Conservation (phyloP, 2,329 filamentous ascomycete species). For the Colletotrichum salicis region DNA sequence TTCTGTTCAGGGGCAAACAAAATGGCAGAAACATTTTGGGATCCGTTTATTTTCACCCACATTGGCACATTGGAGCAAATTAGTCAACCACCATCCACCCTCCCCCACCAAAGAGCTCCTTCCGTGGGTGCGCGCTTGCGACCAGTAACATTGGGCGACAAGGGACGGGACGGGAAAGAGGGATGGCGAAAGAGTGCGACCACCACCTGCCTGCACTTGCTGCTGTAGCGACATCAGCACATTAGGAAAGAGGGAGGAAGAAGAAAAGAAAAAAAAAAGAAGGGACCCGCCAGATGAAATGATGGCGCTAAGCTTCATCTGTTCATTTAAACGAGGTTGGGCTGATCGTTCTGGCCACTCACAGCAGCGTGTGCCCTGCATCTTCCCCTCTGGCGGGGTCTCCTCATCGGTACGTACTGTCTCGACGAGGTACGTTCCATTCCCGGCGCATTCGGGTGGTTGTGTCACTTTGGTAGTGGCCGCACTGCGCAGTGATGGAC, state of each 20-base stretch:
- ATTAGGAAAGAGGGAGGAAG: neutral
- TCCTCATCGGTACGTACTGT: neutral
- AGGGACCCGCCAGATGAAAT: neutral
- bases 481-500: neutral
- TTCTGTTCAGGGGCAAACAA: neutral
- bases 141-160: neutral
- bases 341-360: neutral
- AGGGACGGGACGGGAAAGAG: neutral
- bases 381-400: neutral
- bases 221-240: neutral
- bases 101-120: neutral
- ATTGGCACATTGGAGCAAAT: neutral
- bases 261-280: neutral
- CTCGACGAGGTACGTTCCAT: neutral
- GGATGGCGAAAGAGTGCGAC: neutral
- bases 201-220: too few relatives aligned
- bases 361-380: neutral
- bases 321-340: neutral
- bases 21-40: neutral
- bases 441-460: neutral
- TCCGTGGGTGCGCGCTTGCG: neutral
- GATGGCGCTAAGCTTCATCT: conserved; percentile 10
- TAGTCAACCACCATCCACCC: neutral
- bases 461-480: neutral
- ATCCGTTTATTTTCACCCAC: neutral